Evolutionary conservation across 2,329 filamentous ascomycete genomes (phyloP).

Genomic region (Ophiosphaerella korrae): DNA sequence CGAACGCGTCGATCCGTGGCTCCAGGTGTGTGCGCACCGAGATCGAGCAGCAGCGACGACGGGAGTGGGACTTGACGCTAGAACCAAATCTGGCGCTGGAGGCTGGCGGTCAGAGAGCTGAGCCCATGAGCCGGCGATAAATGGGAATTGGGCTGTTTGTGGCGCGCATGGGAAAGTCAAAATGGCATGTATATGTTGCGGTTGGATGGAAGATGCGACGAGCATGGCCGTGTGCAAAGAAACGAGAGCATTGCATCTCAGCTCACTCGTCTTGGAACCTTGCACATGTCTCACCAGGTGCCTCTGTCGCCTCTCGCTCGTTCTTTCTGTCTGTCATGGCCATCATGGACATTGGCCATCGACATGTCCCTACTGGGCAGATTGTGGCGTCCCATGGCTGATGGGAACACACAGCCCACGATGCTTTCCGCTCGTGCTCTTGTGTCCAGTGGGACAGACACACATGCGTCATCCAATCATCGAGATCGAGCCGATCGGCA

Average conservation of each 20-base stretch:
- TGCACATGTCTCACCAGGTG: too few species aligned
- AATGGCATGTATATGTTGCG: not conserved
- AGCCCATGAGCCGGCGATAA: not conserved
- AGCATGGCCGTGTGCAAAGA: not conserved
- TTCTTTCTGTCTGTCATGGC: too few species aligned
- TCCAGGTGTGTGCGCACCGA: not conserved
- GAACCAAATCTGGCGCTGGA: not conserved
- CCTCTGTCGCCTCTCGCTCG: too few species aligned
- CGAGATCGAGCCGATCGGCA: too few species aligned
- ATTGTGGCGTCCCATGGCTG: too few species aligned
- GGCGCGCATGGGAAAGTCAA: conserved; percentile 2
- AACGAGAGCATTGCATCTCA: not conserved
- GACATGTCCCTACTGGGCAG: too few species aligned
- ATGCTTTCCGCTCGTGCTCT: too few species aligned
- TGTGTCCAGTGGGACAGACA: too few species aligned
- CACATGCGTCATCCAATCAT: too few species aligned
- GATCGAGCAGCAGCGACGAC: conserved; percentile 2
- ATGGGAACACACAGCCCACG: too few species aligned
- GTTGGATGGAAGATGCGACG: not conserved
- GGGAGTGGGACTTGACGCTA: not conserved
- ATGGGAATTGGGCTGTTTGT: not conserved
- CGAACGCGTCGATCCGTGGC: not conserved
- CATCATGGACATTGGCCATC: too few species aligned
- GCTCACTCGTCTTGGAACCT: too few species aligned
- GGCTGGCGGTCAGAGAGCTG: not conserved